Evolutionary conservation across 2,329 filamentous ascomycete genomes (phyloP).

Genomic region (Claviceps sp.): DNA sequence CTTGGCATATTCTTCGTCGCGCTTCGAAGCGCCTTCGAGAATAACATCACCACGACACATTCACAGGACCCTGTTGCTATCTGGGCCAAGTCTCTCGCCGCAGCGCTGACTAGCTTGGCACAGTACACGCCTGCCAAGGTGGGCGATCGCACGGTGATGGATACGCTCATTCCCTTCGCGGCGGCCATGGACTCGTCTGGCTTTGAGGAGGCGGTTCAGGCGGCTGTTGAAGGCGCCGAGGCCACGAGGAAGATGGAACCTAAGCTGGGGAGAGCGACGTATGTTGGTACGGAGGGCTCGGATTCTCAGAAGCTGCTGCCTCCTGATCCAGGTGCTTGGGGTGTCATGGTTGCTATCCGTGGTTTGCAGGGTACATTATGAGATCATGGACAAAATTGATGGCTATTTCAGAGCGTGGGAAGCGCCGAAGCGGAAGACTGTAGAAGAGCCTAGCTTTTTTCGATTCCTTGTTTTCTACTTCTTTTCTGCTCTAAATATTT

Average conservation of each 20-base stretch:
- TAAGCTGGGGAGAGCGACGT: slow-evolving; percentile 53
- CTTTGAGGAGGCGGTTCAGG: slow-evolving; percentile 42
- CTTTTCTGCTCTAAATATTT: no score
- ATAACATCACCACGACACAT: slow-evolving; percentile 17
- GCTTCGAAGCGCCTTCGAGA: slow-evolving; percentile 27
- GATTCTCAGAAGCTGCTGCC: slow-evolving; percentile 38
- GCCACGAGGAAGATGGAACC: slow-evolving; percentile 52
- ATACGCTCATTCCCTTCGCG: slow-evolving; percentile 41
- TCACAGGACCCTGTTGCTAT: slow-evolving; percentile 22
- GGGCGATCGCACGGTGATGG: slow-evolving; percentile 45
- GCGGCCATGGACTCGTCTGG: slow-evolving; percentile 31
- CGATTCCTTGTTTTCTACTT: no score
- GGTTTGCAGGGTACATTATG: slow-evolving; percentile 16
- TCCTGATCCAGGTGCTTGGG: slow-evolving; percentile 59
- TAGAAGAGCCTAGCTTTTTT: background rate
- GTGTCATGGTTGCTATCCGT: slow-evolving; percentile 44
- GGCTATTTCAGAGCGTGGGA: no score
- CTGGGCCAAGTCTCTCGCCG: slow-evolving; percentile 29
- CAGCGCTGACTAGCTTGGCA: slow-evolving; percentile 31
- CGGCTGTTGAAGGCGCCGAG: slow-evolving; percentile 46
- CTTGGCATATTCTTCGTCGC: slow-evolving; percentile 42
- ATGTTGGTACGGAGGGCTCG: slow-evolving; percentile 44
- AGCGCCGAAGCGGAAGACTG: no score
- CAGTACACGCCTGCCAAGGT: slow-evolving; percentile 41
- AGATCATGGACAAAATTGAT: no score